phyloP scores from a whole-genome alignment of 768 basidiomycete species.

The Suillus americanus region DNA sequence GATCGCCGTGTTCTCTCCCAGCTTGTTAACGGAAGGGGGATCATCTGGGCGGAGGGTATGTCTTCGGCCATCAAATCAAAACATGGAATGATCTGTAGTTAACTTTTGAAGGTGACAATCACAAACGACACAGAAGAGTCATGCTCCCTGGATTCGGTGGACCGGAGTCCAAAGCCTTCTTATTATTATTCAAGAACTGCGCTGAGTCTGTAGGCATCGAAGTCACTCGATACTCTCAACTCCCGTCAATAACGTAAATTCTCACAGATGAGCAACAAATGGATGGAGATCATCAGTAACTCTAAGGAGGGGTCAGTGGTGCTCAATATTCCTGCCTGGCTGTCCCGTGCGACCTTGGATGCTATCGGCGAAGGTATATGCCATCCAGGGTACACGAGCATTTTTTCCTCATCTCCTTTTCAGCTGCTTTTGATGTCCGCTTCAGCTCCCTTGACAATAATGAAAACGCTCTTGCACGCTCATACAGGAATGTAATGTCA shows the following conservation, averaged over 20 bases:
- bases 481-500: conserved; percentile 8
- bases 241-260: neutral
- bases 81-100: neutral
- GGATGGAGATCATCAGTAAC: conserved; percentile 21
- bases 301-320: conserved; percentile 13
- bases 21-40: conserved; percentile 31
- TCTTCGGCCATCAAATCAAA: conserved; percentile 14
- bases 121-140: conserved; percentile 53
- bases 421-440: conserved; percentile 50
- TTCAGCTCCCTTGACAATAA: conserved; percentile 38
- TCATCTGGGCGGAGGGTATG: conserved; percentile 44
- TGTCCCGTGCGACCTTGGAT: conserved; percentile 48
- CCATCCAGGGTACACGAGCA: conserved; percentile 2
- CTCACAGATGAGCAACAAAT: conserved; percentile 22
- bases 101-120: conserved; percentile 34
- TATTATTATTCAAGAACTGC: conserved; percentile 46
- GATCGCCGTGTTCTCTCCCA: conserved; percentile 21
- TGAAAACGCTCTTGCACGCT: conserved; percentile 6
- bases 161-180: conserved; percentile 49
- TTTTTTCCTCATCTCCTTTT: neutral
- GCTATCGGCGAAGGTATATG: conserved; percentile 47
- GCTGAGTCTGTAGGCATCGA: conserved; percentile 22
- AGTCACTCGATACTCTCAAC: neutral
- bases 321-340: conserved; percentile 27
- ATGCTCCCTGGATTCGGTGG: conserved; percentile 57